Evolutionary conservation across 2,329 filamentous ascomycete species (phyloP).

Genomic region (Trichoderma sp.): DNA sequence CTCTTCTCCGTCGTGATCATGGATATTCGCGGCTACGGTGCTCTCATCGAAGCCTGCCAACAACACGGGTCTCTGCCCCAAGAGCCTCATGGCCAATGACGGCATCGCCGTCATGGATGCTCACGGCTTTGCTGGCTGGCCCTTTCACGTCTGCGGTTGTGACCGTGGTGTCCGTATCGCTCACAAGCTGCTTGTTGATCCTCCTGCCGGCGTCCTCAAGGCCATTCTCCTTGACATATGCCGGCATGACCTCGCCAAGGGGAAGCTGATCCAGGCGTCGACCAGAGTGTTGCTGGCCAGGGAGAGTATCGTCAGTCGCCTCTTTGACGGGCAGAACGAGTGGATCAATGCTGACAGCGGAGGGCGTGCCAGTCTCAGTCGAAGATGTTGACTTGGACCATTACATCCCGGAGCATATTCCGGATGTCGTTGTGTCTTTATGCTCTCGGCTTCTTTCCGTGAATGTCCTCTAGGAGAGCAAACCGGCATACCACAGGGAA

Average conservation of each 20-base stretch:
- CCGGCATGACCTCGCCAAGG: slow-evolving; percentile 47
- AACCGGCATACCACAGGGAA: not conserved
- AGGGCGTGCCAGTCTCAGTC: slow-evolving; percentile 43
- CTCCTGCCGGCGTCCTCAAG: slow-evolving; percentile 45
- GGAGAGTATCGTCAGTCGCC: slow-evolving; percentile 51
- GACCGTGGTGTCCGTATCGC: slow-evolving; percentile 60
- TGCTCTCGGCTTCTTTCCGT: slow-evolving; percentile 9
- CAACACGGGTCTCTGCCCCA: slow-evolving; percentile 45
- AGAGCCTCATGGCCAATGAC: slow-evolving; percentile 54
- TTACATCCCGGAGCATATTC: slow-evolving; percentile 55
- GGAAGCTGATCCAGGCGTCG: slow-evolving; percentile 49
- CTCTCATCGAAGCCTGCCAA: slow-evolving; percentile 50
- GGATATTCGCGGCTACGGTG: slow-evolving; percentile 56
- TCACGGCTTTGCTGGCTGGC: slow-evolving; percentile 40
- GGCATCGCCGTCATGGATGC: slow-evolving; percentile 49
- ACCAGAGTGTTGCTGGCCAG: slow-evolving; percentile 55
- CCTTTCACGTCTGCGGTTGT: slow-evolving; percentile 56
- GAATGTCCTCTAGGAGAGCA: not conserved
- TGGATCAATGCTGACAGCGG: slow-evolving; percentile 52
- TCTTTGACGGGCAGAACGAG: slow-evolving; percentile 53
- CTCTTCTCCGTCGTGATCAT: slow-evolving; percentile 49
- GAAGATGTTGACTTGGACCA: slow-evolving; percentile 51
- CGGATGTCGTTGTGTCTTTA: slow-evolving; percentile 46
- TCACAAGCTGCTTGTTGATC: slow-evolving; percentile 56
- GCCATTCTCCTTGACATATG: slow-evolving; percentile 56